phyloP scores from a whole-genome alignment of 23 red algal species.

The Gracilariopsis chorda region DNA sequence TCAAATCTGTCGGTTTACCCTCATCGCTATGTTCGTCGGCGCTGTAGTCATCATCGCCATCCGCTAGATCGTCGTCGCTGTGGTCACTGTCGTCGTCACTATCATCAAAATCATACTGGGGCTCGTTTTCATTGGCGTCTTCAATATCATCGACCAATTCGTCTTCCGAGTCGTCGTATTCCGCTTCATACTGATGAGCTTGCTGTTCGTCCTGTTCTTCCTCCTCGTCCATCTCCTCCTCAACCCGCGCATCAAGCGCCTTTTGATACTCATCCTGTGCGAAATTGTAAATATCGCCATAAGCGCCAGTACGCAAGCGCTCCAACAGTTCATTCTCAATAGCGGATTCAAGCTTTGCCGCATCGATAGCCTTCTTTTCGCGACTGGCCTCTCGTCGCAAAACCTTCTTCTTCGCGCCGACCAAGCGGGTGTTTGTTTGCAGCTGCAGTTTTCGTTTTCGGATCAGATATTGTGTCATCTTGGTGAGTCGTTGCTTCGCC shows the following conservation, averaged over 20 bases:
- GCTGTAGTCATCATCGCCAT: background rate
- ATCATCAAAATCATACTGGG: slow-evolving; percentile 55
- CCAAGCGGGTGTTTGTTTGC: slow-evolving; percentile 60
- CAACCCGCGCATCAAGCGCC: slow-evolving; percentile 72
- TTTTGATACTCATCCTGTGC: slow-evolving; percentile 81
- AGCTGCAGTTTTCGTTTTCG: slow-evolving; percentile 64
- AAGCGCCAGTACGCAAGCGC: slow-evolving; percentile 72
- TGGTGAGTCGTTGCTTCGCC: slow-evolving; percentile 97
- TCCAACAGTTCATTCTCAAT: slow-evolving; percentile 90
- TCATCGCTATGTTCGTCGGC: background rate
- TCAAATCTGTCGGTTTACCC: background rate
- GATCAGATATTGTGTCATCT: slow-evolving; percentile 90
- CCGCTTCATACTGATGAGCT: slow-evolving; percentile 60
- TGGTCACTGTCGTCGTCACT: no score
- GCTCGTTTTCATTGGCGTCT: background rate
- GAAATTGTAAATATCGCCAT: slow-evolving; percentile 97
- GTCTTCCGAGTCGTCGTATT: slow-evolving; percentile 58
- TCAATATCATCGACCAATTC: slow-evolving; percentile 45
- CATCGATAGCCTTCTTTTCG: slow-evolving; percentile 77
- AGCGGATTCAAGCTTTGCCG: slow-evolving; percentile 74
- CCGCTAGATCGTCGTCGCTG: slow-evolving; percentile 10
- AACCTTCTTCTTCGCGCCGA: slow-evolving; percentile 86
- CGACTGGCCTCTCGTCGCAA: slow-evolving; percentile 67
- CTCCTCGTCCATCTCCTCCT: slow-evolving; percentile 28
- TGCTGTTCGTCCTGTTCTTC: background rate